Evolutionary conservation across 371 early-diverging fungal genomes (phyloP).

Genomic region (Dinochytrium kinnereticum): DNA sequence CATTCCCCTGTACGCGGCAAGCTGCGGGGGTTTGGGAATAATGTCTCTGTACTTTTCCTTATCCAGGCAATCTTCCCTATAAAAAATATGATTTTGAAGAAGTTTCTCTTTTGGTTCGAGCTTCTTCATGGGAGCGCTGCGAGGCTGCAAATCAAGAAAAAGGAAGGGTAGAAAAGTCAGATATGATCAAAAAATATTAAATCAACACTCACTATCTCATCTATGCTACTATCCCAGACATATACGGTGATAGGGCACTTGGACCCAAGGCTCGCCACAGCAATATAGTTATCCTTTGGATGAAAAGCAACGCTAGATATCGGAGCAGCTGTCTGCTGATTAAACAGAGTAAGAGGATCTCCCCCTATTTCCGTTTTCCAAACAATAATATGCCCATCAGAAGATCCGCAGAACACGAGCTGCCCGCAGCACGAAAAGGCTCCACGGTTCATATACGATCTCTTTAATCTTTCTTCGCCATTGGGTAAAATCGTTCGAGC

Average conservation of each 20-base stretch:
- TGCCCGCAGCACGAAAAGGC: conserved; percentile 46
- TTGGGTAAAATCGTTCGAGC: not conserved
- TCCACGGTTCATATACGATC: conserved; percentile 19
- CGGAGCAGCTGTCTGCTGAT: not conserved
- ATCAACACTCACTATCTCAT: conserved; percentile 16
- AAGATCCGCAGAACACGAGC: conserved; percentile 29
- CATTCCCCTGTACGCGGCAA: not conserved
- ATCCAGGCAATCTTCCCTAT: too few species aligned
- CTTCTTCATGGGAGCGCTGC: too few species aligned
- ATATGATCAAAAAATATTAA: too few species aligned
- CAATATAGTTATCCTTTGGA: conserved; percentile 38
- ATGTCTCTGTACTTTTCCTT: not conserved
- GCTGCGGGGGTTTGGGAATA: not conserved
- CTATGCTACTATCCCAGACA: conserved; percentile 30
- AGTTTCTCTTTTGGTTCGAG: not conserved
- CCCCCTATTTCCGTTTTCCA: conserved; percentile 45
- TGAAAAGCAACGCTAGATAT: conserved; percentile 42
- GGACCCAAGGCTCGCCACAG: conserved; percentile 28
- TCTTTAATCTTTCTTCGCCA: not conserved
- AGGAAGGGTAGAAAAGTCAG: too few species aligned
- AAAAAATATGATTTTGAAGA: too few species aligned
- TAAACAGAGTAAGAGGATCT: conserved; percentile 16
- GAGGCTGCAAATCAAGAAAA: too few species aligned
- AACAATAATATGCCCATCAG: conserved; percentile 32
- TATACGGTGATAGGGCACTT: conserved; percentile 35